Evolutionary conservation across 106 monocot genomes (phyloP), one percentile per base, ranked within the genome.

Genomic region (Dendrobium huoshanense): DNA sequence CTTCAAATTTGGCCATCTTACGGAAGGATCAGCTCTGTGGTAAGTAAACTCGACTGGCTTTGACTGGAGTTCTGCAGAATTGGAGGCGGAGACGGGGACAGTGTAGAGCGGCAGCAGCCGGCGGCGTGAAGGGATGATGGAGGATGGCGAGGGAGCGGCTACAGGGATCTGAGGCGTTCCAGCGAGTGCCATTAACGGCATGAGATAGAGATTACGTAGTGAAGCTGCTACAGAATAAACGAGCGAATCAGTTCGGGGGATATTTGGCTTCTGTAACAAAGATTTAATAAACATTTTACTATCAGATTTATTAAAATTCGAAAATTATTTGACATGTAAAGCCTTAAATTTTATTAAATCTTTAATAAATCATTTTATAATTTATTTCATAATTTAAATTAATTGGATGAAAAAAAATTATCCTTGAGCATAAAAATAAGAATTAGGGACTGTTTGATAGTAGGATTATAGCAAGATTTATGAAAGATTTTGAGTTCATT

Each of bases 1-100:
- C 41, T 85, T 84, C 84, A 92, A 85, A 77, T 91, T 54, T 29
- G 95, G 95, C 95, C 98, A 95, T 15, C 95, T 92, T 79, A 95
- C 45, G 43, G 95, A 89, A 37, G 98, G 97, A 64, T 88, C 80
- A 24, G 97, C 82, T 70, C 86, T 82, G 78, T 61, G 55, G 84
- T 98, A 98, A 72, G 72, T 79, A 85, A 93, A 96, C 20, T 92
- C 84, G 1, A 18, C 41, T 7, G 86, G 70, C 10, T 22, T 24
- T 0, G 78, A 22, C 6, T 54, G 42, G 18, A 47, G 31, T 20
- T 72, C 58, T 22, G 85, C 47, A 47, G 22, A 73, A 48, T 27
- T 65, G 13, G 77, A 25, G 75, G 47, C 68, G 75, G 80, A 22
- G 72, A 20, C 2, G 51, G 48, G 10, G 40, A 54, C 65, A n/a